Percentiles rank a stretch among this genome's conserved stretches.
These are phyloP conservation scores for Tardiomyces digboiensis DNA, from an alignment of 1,139 yeast species.

Conservation along the genomic window DNA sequence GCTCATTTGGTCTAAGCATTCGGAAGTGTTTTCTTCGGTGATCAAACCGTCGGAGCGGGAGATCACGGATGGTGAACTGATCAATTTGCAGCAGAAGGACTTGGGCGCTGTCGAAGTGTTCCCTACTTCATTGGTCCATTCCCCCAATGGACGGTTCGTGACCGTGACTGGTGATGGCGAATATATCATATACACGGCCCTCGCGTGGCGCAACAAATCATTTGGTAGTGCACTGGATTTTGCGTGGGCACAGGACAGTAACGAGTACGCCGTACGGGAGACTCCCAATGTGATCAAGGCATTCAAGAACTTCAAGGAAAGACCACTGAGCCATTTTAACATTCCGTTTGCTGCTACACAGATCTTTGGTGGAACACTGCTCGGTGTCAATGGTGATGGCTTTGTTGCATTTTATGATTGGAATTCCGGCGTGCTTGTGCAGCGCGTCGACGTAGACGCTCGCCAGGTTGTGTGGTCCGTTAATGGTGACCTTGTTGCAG, in stretches of 20 bases:
- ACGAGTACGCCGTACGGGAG: conserved; percentile 78
- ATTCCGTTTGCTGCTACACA: conserved; percentile 63
- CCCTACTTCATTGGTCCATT: conserved; percentile 80
- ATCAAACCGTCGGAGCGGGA: conserved; percentile 55
- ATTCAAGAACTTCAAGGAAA: conserved; percentile 78
- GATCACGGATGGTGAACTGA: conserved; percentile 43
- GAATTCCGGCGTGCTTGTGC: conserved; percentile 77
- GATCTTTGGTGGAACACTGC: conserved; percentile 75
- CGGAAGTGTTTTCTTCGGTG: conserved; percentile 79
- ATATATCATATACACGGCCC: conserved; percentile 88
- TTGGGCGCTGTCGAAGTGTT: conserved; percentile 87
- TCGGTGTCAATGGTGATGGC: conserved; percentile 72
- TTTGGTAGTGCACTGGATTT: conserved; percentile 89
- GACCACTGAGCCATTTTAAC: conserved; percentile 48
- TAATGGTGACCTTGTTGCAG: conserved; percentile 79
- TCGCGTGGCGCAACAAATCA: conserved; percentile 96
- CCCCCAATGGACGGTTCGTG: conserved; percentile 96
- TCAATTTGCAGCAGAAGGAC: conserved; percentile 62
- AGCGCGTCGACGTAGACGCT: conserved; percentile 66
- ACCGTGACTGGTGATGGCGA: conserved; percentile 98
- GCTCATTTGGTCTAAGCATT: conserved; percentile 82
- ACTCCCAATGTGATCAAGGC: conserved; percentile 55
- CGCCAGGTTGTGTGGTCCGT: conserved; percentile 88
- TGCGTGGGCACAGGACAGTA: conserved; percentile 92
- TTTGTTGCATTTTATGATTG: conserved; percentile 88